phyloP scores from a whole-genome alignment of 2,329 filamentous ascomycete species.

The Gnomoniopsis smithogilvyi region DNA sequence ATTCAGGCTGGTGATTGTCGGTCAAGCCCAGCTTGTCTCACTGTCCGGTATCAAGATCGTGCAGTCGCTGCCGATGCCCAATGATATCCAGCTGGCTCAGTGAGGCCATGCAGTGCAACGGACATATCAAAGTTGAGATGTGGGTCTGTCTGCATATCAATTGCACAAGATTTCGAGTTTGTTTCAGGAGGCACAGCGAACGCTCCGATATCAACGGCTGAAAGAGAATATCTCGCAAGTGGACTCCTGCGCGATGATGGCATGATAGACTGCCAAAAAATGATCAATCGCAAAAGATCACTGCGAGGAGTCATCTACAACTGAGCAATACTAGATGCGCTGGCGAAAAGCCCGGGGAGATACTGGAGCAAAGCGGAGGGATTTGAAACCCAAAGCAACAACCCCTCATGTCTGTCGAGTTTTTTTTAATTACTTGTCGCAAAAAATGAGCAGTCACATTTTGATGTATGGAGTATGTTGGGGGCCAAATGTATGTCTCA shows the following conservation, averaged over 20 bases:
- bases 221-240: neutral
- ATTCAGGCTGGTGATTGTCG: too few species aligned
- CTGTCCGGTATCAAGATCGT: neutral
- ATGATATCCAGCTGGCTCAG: neutral
- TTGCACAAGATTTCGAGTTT: neutral
- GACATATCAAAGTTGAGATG: neutral
- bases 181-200: neutral
- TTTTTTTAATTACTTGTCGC: too few species aligned
- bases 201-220: neutral
- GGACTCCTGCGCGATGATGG: slow-evolving; percentile 1
- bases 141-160: neutral
- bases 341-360: neutral
- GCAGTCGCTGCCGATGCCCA: neutral
- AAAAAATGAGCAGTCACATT: too few species aligned
- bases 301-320: neutral
- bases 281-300: neutral
- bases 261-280: neutral
- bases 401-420: too few species aligned
- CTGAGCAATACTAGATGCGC: too few species aligned
- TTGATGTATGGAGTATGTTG: too few species aligned
- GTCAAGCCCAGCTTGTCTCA: neutral
- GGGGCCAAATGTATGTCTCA: too few species aligned
- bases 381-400: neutral
- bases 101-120: neutral
- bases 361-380: too few species aligned